Percentiles rank a stretch among this genome's conserved stretches.
Conservation (phyloP, 192 early-diverging fungal species). For the Chytriomyces sp. region DNA sequence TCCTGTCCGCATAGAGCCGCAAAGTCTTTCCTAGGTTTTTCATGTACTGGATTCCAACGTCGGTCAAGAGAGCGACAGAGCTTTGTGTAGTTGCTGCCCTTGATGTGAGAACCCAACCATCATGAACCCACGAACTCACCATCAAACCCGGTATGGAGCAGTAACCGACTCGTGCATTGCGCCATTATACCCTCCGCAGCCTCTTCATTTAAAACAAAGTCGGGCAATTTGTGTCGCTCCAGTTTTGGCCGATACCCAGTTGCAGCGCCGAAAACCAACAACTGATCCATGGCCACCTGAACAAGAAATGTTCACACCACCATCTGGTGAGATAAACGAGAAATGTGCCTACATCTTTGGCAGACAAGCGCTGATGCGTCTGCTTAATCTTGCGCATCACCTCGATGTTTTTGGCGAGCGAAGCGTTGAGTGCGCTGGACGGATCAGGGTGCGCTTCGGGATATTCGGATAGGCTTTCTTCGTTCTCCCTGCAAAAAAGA, state of each 20-base stretch:
- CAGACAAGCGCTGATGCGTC: not conserved
- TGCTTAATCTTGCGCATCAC: conserved; percentile 23
- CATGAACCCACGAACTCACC: conserved; percentile 35
- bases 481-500: not conserved
- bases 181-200: conserved; percentile 63
- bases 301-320: not conserved
- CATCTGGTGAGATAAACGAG: not conserved
- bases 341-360: not conserved
- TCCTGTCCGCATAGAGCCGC: conserved; percentile 75
- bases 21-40: conserved; percentile 81
- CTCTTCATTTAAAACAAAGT: conserved; percentile 56
- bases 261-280: not conserved
- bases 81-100: conserved; percentile 48
- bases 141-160: conserved; percentile 91
- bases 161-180: conserved; percentile 65
- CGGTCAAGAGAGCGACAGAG: conserved; percentile 73
- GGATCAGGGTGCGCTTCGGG: conserved; percentile 11
- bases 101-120: not conserved
- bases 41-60: conserved; percentile 80
- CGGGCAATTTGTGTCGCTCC: conserved; percentile 36
- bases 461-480: conserved; percentile 18
- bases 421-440: not conserved
- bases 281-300: not conserved
- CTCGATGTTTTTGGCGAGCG: conserved; percentile 17
- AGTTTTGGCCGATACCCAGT: not conserved